Percentiles rank a stretch among this genome's conserved stretches.
phyloP scores from a whole-genome alignment of 2,329 filamentous ascomycete species.

The Diaporthe sp. region DNA sequence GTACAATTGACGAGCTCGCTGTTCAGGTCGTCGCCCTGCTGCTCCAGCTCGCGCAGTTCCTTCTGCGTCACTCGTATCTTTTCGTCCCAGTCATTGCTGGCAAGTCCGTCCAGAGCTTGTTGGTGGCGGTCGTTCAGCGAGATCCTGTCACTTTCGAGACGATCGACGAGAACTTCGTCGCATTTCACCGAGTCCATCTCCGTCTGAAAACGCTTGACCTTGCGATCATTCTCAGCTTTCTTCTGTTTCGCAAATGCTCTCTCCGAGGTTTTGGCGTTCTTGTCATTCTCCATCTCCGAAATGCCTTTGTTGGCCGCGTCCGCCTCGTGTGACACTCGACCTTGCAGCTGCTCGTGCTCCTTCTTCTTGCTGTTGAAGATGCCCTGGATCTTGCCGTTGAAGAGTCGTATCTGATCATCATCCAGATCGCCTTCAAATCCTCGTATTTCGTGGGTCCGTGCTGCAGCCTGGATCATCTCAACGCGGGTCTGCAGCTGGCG shows the following conservation, averaged over 20 bases:
- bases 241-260: conserved; percentile 81
- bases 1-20: conserved; percentile 88
- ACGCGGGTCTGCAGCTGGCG: conserved; percentile 80
- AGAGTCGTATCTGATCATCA: conserved; percentile 79
- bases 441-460: conserved; percentile 81
- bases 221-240: conserved; percentile 80
- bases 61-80: conserved; percentile 77
- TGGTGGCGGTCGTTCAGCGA: conserved; percentile 76
- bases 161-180: conserved; percentile 87
- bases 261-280: conserved; percentile 79
- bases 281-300: conserved; percentile 80
- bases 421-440: conserved; percentile 86
- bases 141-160: conserved; percentile 80
- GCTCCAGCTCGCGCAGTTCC: conserved; percentile 78
- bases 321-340: conserved; percentile 80
- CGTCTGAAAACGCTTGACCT: conserved; percentile 74
- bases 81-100: conserved; percentile 76
- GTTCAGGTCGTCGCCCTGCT: conserved; percentile 78
- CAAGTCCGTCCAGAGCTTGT: conserved; percentile 73
- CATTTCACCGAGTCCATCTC: conserved; percentile 80
- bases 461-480: conserved; percentile 82
- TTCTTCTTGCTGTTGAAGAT: conserved; percentile 83
- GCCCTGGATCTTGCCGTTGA: conserved; percentile 83
- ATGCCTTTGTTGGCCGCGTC: conserved; percentile 80
- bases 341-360: conserved; percentile 80